Conservation (phyloP, 2,329 filamentous ascomycete species). For the Pseudovirgaria hyperparasitica region DNA sequence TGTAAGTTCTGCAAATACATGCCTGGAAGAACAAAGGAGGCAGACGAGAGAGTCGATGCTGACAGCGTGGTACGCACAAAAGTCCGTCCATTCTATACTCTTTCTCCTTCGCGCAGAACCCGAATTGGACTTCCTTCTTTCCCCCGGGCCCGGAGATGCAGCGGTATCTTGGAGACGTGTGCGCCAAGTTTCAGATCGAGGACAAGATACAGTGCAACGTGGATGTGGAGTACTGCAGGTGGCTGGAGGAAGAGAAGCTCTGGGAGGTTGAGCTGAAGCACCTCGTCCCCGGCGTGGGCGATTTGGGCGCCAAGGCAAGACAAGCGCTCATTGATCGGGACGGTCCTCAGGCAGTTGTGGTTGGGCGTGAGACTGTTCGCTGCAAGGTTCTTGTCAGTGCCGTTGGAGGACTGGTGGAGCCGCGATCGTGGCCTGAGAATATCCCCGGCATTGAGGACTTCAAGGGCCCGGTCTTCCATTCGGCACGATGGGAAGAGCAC, state of each 20-base stretch:
- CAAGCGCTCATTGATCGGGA: conserved; percentile 32
- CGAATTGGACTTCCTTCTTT: conserved; percentile 37
- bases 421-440: conserved; percentile 35
- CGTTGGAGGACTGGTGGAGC: conserved; percentile 45
- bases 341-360: conserved; percentile 34
- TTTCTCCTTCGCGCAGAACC: conserved; percentile 43
- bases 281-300: conserved; percentile 40
- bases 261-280: conserved; percentile 43
- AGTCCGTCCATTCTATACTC: conserved; percentile 44
- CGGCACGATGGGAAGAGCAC: conserved; percentile 42
- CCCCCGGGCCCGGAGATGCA: conserved; percentile 38
- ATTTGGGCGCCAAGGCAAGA: conserved; percentile 33
- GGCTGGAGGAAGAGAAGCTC: conserved; percentile 39
- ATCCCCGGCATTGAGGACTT: conserved; percentile 42
- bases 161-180: conserved; percentile 41
- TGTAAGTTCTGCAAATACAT: too few species aligned
- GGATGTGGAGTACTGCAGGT: conserved; percentile 39
- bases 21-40: too few species aligned
- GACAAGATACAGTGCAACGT: conserved; percentile 48
- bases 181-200: conserved; percentile 36
- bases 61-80: conserved; percentile 2
- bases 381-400: conserved; percentile 42
- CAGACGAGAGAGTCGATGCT: too few species aligned
- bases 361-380: conserved; percentile 38
- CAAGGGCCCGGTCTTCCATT: conserved; percentile 44